Evolutionary conservation across 805 yeast species (phyloP).

Genomic region (Starmerella stellata): DNA sequence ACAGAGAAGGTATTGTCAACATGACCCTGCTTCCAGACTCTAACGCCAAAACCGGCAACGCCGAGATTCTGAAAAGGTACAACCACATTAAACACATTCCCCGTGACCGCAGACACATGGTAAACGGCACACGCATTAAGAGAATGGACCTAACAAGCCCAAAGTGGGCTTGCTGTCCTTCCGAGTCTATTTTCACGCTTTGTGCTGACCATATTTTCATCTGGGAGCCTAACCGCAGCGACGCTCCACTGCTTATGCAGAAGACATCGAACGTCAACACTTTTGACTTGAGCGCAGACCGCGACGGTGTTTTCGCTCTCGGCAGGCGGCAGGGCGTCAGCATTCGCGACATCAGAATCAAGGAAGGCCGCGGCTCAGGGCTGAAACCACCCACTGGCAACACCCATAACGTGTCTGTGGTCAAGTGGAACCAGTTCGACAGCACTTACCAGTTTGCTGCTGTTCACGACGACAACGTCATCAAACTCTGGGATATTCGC

Average conservation of each 20-base stretch:
- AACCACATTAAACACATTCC: conserved; percentile 53
- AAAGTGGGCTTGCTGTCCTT: conserved; percentile 29
- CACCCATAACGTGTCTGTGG: conserved; percentile 26
- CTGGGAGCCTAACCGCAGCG: conserved; percentile 53
- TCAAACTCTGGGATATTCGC: conserved; percentile 63
- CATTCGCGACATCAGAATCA: conserved; percentile 47
- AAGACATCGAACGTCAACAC: conserved; percentile 33
- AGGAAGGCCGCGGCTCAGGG: conserved; percentile 25
- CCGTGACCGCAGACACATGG: background rate
- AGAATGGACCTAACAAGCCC: conserved; percentile 26
- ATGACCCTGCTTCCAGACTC: conserved; percentile 49
- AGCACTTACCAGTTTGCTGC: conserved; percentile 42
- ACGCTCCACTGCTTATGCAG: conserved; percentile 39
- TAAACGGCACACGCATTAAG: conserved; percentile 20
- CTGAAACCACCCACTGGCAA: conserved; percentile 29
- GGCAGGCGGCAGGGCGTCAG: conserved; percentile 55
- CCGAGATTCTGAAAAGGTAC: conserved; percentile 60
- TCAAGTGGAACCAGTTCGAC: conserved; percentile 41
- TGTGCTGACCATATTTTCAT: conserved; percentile 54
- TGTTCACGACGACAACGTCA: conserved; percentile 33
- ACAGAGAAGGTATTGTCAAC: conserved; percentile 56
- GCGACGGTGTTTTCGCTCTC: conserved; percentile 39
- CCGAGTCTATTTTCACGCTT: conserved; percentile 37
- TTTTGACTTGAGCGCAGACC: conserved; percentile 31
- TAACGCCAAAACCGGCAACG: conserved; percentile 29